Conservation (phyloP, 1,139 yeast genomes). For the Saccharomyces hybrid region DNA sequence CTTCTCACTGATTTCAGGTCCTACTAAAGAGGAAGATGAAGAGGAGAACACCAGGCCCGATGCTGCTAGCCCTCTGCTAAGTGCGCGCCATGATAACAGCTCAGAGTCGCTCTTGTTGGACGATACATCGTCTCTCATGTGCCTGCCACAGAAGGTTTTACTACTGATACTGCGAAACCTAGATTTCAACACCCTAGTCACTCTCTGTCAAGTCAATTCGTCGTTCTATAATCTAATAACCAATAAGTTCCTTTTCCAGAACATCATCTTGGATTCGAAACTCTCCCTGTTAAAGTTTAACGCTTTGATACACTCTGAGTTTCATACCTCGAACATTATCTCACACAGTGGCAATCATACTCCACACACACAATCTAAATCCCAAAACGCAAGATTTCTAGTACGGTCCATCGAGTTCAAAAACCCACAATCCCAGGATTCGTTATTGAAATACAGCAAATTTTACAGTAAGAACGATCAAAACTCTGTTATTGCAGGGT, state of each 20-base stretch:
- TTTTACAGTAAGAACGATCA: conserved; percentile 16
- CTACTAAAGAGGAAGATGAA: neutral
- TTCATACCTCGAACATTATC: conserved; percentile 17
- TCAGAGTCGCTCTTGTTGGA: neutral
- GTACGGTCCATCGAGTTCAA: conserved; percentile 26
- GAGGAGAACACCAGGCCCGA: neutral
- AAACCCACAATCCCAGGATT: conserved; percentile 30
- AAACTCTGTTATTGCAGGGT: conserved; percentile 22
- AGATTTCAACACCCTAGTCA: conserved; percentile 18
- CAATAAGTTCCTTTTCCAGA: conserved; percentile 22
- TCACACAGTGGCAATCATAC: neutral
- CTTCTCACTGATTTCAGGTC: conserved; percentile 5
- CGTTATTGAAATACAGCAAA: conserved; percentile 29
- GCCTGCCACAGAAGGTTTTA: conserved; percentile 17
- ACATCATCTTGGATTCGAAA: conserved; percentile 22
- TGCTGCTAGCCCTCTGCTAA: neutral
- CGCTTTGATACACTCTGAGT: conserved; percentile 27
- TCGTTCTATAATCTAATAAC: conserved; percentile 20
- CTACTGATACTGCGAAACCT: conserved; percentile 17
- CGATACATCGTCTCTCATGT: conserved; percentile 1
- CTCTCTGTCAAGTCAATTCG: conserved; percentile 22
- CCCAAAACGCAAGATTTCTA: conserved; percentile 24
- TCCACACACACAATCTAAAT: conserved; percentile 1
- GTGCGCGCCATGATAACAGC: neutral
- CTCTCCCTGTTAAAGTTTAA: conserved; percentile 25